Evolutionary conservation across 495 filamentous ascomycete species (phyloP).

Genomic region (Xylaria intraflava): DNA sequence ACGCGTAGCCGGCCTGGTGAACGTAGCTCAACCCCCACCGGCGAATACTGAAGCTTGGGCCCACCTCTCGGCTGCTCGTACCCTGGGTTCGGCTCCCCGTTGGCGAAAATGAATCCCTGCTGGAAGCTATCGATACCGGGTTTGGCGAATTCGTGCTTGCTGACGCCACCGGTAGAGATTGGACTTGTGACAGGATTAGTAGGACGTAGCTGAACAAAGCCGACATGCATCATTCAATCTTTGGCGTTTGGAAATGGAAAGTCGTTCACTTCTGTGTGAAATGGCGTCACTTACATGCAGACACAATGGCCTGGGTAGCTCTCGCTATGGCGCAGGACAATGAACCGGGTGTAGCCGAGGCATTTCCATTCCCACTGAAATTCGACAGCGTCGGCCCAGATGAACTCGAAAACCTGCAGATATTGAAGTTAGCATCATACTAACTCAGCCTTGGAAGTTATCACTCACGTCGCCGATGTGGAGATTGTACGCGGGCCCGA

Average conservation of each 20-base stretch:
- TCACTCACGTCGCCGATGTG: slow-evolving; percentile 29
- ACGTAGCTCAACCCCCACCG: slow-evolving; percentile 24
- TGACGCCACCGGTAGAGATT: slow-evolving; percentile 23
- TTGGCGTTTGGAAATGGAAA: not conserved
- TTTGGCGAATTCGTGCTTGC: slow-evolving; percentile 29
- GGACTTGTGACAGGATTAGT: slow-evolving; percentile 21
- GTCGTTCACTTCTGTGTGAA: not conserved
- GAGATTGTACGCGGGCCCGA: slow-evolving; percentile 28
- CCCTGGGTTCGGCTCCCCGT: slow-evolving; percentile 24
- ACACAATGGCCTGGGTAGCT: slow-evolving; percentile 27
- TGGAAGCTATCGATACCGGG: slow-evolving; percentile 30
- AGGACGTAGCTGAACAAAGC: not conserved
- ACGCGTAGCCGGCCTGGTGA: slow-evolving; percentile 26
- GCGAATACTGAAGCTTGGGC: slow-evolving; percentile 22
- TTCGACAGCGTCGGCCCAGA: slow-evolving; percentile 27
- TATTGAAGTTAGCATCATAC: slow-evolving; percentile 1
- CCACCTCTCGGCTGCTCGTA: slow-evolving; percentile 15
- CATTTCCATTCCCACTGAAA: slow-evolving; percentile 33
- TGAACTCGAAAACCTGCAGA: slow-evolving; percentile 29
- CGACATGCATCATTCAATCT: not conserved
- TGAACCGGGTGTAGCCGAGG: slow-evolving; percentile 27
- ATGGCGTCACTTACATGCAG: slow-evolving; percentile 26
- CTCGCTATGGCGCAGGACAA: slow-evolving; percentile 29
- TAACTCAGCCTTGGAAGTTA: not conserved
- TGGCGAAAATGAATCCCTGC: slow-evolving; percentile 27